Base-by-base conservation (phyloP, 1,284 basidiomycete genomes). In the Phlebopus sp. region DNA sequence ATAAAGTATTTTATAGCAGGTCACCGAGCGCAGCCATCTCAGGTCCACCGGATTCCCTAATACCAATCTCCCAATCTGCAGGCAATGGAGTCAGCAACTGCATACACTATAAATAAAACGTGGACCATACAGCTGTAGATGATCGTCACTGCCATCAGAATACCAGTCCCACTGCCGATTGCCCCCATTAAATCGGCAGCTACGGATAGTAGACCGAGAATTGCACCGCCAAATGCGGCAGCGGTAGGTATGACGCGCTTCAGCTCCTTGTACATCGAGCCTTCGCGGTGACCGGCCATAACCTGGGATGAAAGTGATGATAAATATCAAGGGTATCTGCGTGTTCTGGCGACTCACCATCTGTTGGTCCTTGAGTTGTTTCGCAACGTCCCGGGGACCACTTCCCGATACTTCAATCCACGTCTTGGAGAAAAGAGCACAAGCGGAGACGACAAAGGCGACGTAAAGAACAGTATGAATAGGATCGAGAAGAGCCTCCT, bases 361-460 rank as follows among this genome's bases (percentile, higher is more conserved):
- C 62, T 91, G 89, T 70, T 97, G 95, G 61, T 99, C 96, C 78
- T 98, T 98, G 65, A 99, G 83, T 71, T 99, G 95, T 73, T 96
- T 97, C 48, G 96, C 96, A 46, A 99, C 86, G 59, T 99, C 96
- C 45, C 96, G 77, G 14, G 96, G 96, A 14, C 96, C 94, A 48
- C 86, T 90, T 30, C 96, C 96, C 2, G 93, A 97, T 32, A 98
- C 93, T 64, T 98, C 96, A 62, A 99, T 98, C 96, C 96, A 99
- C 4, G 96, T 97, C 80, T 98, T 98, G 68, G 91, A 95, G 78
- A 99, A 98, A 59, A 98, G 77, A 11, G 96, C 96, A 66, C 96
- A 99, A 11, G 93, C 92, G 29, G 89, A 86, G 52, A 96, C 78
- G 71, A 96, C 97, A 73, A 98, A 98, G 5, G 82, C 73, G 63